Percentiles rank a stretch among this genome's conserved stretches.
Evolutionary conservation across 208 protist species (phyloP).

Genomic region (Crithidia mellificae): DNA sequence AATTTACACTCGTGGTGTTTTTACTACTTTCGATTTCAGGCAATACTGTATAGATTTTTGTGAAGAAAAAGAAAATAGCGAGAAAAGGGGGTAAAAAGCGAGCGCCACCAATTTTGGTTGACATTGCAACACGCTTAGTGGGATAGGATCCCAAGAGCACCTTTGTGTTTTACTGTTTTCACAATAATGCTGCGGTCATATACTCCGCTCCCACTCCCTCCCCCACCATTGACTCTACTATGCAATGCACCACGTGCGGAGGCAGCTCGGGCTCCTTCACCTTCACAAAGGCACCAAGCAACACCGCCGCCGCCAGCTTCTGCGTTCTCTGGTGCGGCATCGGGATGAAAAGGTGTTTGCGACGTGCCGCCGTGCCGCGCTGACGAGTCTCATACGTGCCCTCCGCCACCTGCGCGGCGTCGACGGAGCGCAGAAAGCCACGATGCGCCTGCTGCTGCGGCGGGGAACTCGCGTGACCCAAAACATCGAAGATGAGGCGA

Average conservation of each 20-base stretch:
- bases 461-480: conserved; percentile 25
- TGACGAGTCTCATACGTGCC: conserved; percentile 45
- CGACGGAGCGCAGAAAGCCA: conserved; percentile 14
- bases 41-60: too few species aligned
- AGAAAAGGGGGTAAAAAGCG: too few species aligned
- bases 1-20: too few species aligned
- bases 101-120: too few species aligned
- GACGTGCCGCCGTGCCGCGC: conserved; percentile 23
- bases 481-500: conserved; percentile 60
- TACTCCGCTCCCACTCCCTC: conserved; percentile 62
- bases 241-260: conserved; percentile 25
- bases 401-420: conserved; percentile 5
- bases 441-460: conserved; percentile 8
- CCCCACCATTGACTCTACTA: conserved; percentile 51
- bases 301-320: conserved; percentile 29
- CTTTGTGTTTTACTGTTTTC: neutral
- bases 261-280: conserved; percentile 31
- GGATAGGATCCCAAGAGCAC: neutral
- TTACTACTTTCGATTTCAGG: too few species aligned
- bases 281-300: conserved; percentile 39
- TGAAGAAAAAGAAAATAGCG: too few species aligned
- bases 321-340: conserved; percentile 42
- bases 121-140: too few species aligned
- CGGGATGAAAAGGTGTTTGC: conserved; percentile 54
- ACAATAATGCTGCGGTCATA: conserved; percentile 57